Evolutionary conservation across 768 basidiomycete species (phyloP), one percentile per base, ranked within the genome.

Genomic region (Tubosaeta sp.): DNA sequence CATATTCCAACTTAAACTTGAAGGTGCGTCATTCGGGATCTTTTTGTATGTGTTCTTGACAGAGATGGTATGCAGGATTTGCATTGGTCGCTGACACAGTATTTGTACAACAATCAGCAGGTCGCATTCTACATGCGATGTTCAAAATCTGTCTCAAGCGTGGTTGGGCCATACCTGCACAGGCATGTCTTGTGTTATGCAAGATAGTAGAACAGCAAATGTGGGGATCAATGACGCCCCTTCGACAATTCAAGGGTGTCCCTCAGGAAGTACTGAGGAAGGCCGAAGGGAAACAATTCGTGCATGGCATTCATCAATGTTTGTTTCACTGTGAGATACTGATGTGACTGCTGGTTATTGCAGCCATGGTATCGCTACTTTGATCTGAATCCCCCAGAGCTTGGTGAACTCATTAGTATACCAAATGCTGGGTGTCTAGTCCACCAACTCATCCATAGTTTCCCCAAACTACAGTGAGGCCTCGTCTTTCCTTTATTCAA

Each of bases 171-270:
- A 78, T 87, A 1, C 92, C 94, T 0, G 92, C 95, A 0, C 85
- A 91, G 59, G 87, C 90, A 6, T 92, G 92, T 4, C 77, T 98
- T 25, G 88, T 93, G 53, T 71, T 99, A 51, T 98, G 94, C 76
- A 97, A 98, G 73, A 95, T 95, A 93, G 88, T 91, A 0, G 91
- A 92, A 62, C 83, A 84, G 59, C 71, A 84, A 49, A 90, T 92
- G 88, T 98, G 95, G 95, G 84, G 85, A 30, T 94, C 94, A 0
- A 98, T 98, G 94, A 94, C 94, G 0, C 94, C 95, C 8, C 77
- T 98, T 32, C 81, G 96, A 32, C 96, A 99, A 66, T 98, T 98
- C 78, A 92, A 87, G 67, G 86, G 87, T 57, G 86, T 95, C 0
- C 94, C 93, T 0, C 67, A 77, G 18, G 91, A 95, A 43, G 84